Percentiles rank a stretch among this genome's conserved stretches.
These are phyloP conservation scores for Alternaria arborescens DNA, from an alignment of 2,329 filamentous ascomycete genomes.

Conservation along the genomic window DNA sequence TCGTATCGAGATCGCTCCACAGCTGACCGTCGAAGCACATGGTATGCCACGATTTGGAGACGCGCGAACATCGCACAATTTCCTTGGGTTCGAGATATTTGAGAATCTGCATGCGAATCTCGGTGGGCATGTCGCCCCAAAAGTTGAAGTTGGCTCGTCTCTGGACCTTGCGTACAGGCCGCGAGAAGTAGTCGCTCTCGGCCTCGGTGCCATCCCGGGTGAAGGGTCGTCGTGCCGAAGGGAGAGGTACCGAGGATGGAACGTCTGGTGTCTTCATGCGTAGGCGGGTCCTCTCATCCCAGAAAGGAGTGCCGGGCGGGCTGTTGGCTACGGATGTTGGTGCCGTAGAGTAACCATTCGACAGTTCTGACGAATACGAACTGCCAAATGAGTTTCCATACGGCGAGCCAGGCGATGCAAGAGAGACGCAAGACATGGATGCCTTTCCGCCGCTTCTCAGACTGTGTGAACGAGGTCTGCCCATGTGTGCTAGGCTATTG, in stretches of 20 bases:
- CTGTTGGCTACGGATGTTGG: conserved; percentile 62
- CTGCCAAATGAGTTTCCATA: conserved; percentile 64
- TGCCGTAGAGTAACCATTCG: conserved; percentile 64
- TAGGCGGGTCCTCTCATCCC: conserved; percentile 64
- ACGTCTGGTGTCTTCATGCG: conserved; percentile 63
- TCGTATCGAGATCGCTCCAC: conserved; percentile 83
- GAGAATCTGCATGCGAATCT: conserved; percentile 82
- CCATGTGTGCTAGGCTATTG: conserved; percentile 71
- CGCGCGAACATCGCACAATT: conserved; percentile 77
- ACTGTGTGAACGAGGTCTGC: conserved; percentile 71
- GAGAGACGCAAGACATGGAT: conserved; percentile 71
- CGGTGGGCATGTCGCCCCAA: conserved; percentile 82
- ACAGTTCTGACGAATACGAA: conserved; percentile 65
- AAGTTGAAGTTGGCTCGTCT: conserved; percentile 66
- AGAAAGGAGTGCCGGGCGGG: conserved; percentile 57
- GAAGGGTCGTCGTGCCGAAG: conserved; percentile 66
- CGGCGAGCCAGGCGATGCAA: conserved; percentile 61
- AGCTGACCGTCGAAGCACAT: conserved; percentile 95
- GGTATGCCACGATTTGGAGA: conserved; percentile 79
- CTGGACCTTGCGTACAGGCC: conserved; percentile 46
- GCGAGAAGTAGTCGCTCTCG: conserved; percentile 59
- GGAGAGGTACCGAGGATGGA: conserved; percentile 67
- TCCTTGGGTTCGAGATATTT: conserved; percentile 80
- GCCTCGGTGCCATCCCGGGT: conserved; percentile 53
- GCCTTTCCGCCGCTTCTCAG: conserved; percentile 70